Percentiles rank a stretch among this genome's conserved stretches.
phyloP scores from a whole-genome alignment of 116 monocot species.

The Cymodocea nodosa region DNA sequence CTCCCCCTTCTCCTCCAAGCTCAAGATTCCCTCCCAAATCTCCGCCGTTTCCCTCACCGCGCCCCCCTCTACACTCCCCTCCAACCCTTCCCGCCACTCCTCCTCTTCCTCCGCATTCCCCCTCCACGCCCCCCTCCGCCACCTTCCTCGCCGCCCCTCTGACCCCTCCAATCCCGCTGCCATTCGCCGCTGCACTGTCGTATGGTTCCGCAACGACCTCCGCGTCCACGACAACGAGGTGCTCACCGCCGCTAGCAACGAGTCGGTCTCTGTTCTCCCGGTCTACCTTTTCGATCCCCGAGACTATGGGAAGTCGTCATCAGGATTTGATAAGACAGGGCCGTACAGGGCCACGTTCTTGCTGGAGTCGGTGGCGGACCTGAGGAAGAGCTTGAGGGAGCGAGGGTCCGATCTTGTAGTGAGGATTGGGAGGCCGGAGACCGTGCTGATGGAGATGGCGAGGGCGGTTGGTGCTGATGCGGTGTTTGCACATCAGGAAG shows the following conservation, averaged over 20 bases:
- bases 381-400: conserved; percentile 30
- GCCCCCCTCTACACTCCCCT: conserved; percentile 6
- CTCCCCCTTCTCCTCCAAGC: conserved; percentile 5
- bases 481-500: conserved; percentile 52
- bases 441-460: conserved; percentile 36
- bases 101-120: conserved; percentile 19
- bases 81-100: conserved; percentile 2
- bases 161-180: conserved; percentile 36
- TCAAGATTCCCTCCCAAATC: conserved; percentile 45
- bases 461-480: conserved; percentile 49
- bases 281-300: conserved; percentile 67
- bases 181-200: conserved; percentile 42
- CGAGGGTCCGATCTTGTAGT: conserved; percentile 63
- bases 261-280: conserved; percentile 59
- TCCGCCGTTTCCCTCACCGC: conserved; percentile 11
- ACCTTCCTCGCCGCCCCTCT: conserved; percentile 28
- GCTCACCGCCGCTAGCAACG: conserved; percentile 33
- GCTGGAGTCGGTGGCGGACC: conserved; percentile 47
- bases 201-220: conserved; percentile 70
- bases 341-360: conserved; percentile 58
- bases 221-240: conserved; percentile 65
- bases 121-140: conserved; percentile 23
- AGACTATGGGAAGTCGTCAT: conserved; percentile 52
- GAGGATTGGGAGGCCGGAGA: conserved; percentile 48
- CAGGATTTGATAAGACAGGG: conserved; percentile 63